Percentiles rank a stretch among this genome's conserved stretches.
Evolutionary conservation across 768 basidiomycete genomes (phyloP).

Genomic region (Leucocoprinus birnbaumii): DNA sequence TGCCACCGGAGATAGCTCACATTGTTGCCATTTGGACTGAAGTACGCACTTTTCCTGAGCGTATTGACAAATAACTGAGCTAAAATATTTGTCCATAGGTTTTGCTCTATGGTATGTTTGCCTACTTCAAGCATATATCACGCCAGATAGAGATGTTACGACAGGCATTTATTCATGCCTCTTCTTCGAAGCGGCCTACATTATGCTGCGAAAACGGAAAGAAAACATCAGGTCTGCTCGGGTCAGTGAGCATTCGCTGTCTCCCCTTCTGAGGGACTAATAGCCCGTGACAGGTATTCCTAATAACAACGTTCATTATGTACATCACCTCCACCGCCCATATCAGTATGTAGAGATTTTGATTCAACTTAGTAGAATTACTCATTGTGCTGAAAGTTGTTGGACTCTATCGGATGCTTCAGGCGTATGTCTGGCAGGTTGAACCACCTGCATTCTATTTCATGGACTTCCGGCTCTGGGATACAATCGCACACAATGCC

Average conservation of each 20-base stretch:
- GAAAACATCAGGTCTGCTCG: conserved; percentile 11
- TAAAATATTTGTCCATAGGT: neutral
- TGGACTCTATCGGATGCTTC: conserved; percentile 20
- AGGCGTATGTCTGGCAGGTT: conserved; percentile 18
- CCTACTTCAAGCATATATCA: neutral
- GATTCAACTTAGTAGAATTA: too few species aligned
- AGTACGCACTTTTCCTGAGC: conserved; percentile 4
- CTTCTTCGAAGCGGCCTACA: conserved; percentile 17
- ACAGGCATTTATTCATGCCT: conserved; percentile 18
- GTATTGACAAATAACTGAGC: neutral
- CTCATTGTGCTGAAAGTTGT: conserved; percentile 10
- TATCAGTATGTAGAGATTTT: conserved; percentile 12
- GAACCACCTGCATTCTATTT: conserved; percentile 20
- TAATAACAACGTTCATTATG: conserved; percentile 21
- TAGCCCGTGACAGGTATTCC: conserved; percentile 18
- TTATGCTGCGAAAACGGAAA: conserved; percentile 16
- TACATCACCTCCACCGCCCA: conserved; percentile 22
- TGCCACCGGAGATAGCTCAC: conserved; percentile 11
- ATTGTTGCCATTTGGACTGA: conserved; percentile 17
- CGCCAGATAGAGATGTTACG: neutral
- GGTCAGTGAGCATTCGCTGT: conserved; percentile 7
- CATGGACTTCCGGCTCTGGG: conserved; percentile 22
- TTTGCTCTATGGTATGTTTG: conserved; percentile 7
- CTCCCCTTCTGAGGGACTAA: neutral
- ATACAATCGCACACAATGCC: conserved; percentile 20